Evolutionary conservation across 2,329 filamentous ascomycete genomes (phyloP).

Genomic region (Chrysoporthe deuterocubensis): DNA sequence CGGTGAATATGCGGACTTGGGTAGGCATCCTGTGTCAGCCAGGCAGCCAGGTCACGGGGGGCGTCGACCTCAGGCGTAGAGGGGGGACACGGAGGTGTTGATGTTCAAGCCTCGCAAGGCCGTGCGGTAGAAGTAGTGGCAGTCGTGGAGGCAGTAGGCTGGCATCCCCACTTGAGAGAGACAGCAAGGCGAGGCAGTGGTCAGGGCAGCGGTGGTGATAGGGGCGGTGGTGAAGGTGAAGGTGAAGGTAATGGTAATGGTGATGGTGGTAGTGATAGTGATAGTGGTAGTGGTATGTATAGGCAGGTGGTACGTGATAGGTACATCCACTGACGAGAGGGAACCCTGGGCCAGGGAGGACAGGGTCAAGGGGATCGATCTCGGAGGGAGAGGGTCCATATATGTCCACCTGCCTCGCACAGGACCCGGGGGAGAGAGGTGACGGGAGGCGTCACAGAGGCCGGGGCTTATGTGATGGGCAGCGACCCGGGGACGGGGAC

Average conservation of each 20-base stretch:
- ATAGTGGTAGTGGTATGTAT: neutral
- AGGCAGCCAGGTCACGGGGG: constrained; percentile 32
- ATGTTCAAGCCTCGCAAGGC: constrained; percentile 85
- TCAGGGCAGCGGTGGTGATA: neutral
- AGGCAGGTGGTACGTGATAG: neutral
- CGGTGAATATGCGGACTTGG: constrained; percentile 69
- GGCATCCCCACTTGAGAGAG: constrained; percentile 64
- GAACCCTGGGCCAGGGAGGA: neutral
- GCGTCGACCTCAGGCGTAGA: constrained; percentile 63
- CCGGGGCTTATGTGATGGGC: constrained; percentile 2
- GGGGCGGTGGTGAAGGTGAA: neutral
- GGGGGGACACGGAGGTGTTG: constrained; percentile 75
- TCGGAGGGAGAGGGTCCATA: constrained; percentile 14
- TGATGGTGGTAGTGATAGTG: no score
- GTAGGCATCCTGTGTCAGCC: constrained; percentile 62
- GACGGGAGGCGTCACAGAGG: constrained; percentile 11
- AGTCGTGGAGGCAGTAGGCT: constrained; percentile 81
- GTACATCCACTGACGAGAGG: neutral
- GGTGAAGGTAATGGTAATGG: neutral
- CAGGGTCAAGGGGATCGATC: neutral
- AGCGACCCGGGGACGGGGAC: neutral
- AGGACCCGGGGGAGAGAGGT: neutral
- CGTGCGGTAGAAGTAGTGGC: constrained; percentile 92
- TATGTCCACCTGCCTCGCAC: constrained; percentile 9
- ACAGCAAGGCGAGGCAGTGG: neutral